These are phyloP conservation scores for Melaleuca quinquenervia DNA, from an alignment of 345 rosid species.

Conservation along the genomic window DNA sequence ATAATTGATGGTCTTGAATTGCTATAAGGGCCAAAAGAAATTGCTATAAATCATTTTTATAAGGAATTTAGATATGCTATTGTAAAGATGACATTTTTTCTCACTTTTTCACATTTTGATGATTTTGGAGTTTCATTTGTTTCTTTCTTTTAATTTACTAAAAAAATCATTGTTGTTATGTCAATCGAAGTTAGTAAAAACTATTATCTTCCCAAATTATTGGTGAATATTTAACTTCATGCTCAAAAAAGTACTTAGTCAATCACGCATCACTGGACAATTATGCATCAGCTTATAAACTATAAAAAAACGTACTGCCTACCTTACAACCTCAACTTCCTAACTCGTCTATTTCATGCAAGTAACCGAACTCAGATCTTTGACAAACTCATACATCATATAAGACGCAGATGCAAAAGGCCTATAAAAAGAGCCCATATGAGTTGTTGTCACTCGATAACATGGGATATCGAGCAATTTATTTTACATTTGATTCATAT, in stretches of 20 bases:
- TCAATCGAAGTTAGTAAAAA: not conserved
- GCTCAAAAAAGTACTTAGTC: rapidly evolving
- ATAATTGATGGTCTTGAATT: not conserved
- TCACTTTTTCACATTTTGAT: not conserved
- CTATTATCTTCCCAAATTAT: not conserved
- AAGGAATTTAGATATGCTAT: no score
- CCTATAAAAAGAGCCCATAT: no score
- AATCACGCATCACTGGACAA: rapidly evolving
- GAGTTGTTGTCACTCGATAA: no score
- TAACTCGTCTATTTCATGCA: no score
- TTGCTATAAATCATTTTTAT: not conserved
- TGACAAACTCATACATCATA: not conserved
- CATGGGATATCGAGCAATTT: no score
- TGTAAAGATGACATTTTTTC: no score
- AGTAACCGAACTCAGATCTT: no score
- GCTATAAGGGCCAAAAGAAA: not conserved
- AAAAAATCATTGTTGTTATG: not conserved
- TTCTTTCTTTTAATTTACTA: no score
- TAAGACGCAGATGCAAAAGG: no score
- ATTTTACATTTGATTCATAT: no score
- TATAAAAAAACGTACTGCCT: not conserved
- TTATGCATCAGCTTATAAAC: not conserved
- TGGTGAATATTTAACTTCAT: not conserved
- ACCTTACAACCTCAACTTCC: not conserved
- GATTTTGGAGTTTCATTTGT: not conserved